Evolutionary conservation across 2,329 filamentous ascomycete species (phyloP), one percentile per base, ranked within the genome.

Genomic region (Ophiosphaerella narmari): DNA sequence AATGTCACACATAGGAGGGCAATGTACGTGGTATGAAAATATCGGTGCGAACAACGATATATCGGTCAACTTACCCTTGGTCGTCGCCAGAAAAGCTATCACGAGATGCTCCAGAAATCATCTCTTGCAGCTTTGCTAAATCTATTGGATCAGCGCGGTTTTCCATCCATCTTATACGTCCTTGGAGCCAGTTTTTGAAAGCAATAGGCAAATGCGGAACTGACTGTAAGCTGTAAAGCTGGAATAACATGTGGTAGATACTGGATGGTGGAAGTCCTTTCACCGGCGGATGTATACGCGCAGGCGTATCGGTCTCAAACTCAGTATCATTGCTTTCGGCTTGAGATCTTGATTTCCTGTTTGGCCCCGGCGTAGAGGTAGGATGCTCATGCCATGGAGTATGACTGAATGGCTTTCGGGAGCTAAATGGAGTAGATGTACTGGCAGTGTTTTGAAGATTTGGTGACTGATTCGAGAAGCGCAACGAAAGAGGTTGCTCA

Each of bases 221-320:
- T 11, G 31, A 34, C 4, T 26, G 44, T 11, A 63, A 48, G 9
- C 48, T 56, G 43, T 61, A 51, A 2, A 67, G 50, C 24, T 65
- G 59, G 39, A 60, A 55, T 3, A 62, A 52, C 1, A 67, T 52
- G 40, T 65, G 59, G 24, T 59, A 65, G 3, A 62, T 29, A 24
- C 59, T 63, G 7, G 43, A 40, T 24, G 46, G 31, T 14, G 42
- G 36, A 7, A 31, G 13, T 6, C 13, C 16, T 26, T 32, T 46
- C n/a, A 7, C 42, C 4, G 33, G 33, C 24, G 31, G 41, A n/a
- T n/a, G 13, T 24, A 36, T 43, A 2, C 14, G 42, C 5, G 42
- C 13, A 16, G 42, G 32, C 21, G 38, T 16, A 29, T 32, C 41
- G 18, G 39, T 3, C 29, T 38, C 11, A 6, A 16, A 11, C 32